Percentiles rank a stretch among this genome's conserved stretches.
Conservation (phyloP, 2,329 filamentous ascomycete genomes). For the Xylariaceae sp. region DNA sequence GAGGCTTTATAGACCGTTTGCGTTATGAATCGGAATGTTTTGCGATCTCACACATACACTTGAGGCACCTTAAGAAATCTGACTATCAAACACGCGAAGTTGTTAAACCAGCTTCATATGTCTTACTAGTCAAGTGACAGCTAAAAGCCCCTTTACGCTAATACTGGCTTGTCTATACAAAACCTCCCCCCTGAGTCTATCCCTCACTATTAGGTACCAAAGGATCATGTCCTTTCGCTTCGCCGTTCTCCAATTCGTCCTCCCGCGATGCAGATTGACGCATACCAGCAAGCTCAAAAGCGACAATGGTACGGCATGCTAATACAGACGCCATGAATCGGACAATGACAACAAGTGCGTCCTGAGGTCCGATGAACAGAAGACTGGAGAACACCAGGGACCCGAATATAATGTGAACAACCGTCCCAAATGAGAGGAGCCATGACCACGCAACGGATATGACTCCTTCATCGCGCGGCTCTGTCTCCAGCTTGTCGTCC, state of each 20-base stretch:
- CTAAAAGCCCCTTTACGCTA: no score
- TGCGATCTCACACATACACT: not conserved
- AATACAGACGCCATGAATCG: conserved; percentile 25
- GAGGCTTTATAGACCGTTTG: not conserved
- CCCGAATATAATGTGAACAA: conserved; percentile 28
- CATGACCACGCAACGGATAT: conserved; percentile 20
- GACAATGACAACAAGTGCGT: conserved; percentile 25
- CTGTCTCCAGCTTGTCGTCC: conserved; percentile 1
- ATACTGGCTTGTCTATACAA: not conserved
- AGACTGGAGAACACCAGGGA: conserved; percentile 27
- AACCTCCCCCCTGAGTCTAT: not conserved
- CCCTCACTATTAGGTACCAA: not conserved
- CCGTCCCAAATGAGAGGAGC: conserved; percentile 20
- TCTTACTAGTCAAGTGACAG: no score
- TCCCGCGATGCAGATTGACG: conserved; percentile 5
- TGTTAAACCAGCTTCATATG: no score
- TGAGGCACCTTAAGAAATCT: not conserved
- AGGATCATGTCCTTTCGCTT: not conserved
- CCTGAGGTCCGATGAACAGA: conserved; percentile 22
- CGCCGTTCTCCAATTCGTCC: not conserved
- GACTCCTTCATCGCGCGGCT: conserved; percentile 6
- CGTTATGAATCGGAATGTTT: not conserved
- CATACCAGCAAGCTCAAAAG: conserved; percentile 27
- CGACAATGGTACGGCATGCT: conserved; percentile 24
- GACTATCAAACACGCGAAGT: not conserved